Evolutionary conservation across 371 early-diverging fungal species (phyloP).

Genomic region (Lichtheimia hyalospora): DNA sequence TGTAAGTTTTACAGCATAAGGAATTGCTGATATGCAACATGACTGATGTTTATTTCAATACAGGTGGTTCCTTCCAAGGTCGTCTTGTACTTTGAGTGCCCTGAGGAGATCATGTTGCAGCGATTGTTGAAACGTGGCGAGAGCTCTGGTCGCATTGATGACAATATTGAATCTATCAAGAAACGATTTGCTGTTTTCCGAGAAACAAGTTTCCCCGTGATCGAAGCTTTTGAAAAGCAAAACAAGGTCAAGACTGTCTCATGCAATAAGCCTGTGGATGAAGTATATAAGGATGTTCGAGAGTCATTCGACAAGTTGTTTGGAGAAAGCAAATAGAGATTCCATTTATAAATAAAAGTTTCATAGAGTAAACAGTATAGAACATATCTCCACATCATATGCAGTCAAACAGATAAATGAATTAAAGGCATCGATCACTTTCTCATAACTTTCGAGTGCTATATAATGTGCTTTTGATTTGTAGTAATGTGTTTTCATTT

Average conservation of each 20-base stretch:
- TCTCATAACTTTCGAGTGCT: too few species aligned
- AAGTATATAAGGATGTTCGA: conserved; percentile 51
- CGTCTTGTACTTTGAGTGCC: conserved; percentile 92
- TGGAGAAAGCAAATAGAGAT: conserved; percentile 5
- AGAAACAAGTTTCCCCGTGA: conserved; percentile 89
- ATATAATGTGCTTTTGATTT: too few species aligned
- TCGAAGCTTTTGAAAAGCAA: conserved; percentile 72
- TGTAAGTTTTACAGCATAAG: conserved; percentile 21
- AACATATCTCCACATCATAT: too few species aligned
- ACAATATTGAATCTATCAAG: conserved; percentile 93
- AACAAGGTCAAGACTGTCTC: conserved; percentile 76
- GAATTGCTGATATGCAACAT: too few species aligned
- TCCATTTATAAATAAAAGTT: not conserved
- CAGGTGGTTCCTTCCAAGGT: conserved; percentile 62
- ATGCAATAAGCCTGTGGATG: conserved; percentile 49
- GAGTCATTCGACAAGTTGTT: conserved; percentile 34
- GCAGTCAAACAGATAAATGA: too few species aligned
- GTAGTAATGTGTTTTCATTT: too few species aligned
- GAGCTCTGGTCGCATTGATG: conserved; percentile 93
- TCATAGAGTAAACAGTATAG: too few species aligned
- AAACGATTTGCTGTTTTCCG: conserved; percentile 89
- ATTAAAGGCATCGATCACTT: too few species aligned
- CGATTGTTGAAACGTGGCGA: conserved; percentile 90
- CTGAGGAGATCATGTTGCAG: conserved; percentile 86
- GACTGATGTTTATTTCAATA: too few species aligned